phyloP scores from a whole-genome alignment of 495 filamentous ascomycete species.

The Lepidopterella palustris region DNA sequence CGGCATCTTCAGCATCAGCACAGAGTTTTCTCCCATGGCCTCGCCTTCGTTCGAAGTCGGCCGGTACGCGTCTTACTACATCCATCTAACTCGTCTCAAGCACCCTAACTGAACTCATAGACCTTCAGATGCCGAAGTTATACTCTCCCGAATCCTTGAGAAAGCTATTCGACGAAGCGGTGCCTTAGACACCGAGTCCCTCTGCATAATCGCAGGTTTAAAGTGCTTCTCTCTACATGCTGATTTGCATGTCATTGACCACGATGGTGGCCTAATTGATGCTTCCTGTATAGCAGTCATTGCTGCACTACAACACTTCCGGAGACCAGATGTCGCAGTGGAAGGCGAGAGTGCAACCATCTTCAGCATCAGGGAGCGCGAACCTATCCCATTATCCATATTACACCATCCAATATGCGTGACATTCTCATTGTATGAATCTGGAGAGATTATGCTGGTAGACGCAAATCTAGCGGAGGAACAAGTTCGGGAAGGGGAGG shows the following conservation, averaged over 20 bases:
- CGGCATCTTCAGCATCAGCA: slow-evolving; percentile 83
- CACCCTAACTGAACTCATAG: slow-evolving; percentile 24
- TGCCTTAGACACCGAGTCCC: slow-evolving; percentile 88
- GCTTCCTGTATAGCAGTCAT: slow-evolving; percentile 79
- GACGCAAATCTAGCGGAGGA: slow-evolving; percentile 82
- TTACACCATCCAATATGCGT: slow-evolving; percentile 85
- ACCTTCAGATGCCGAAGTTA: slow-evolving; percentile 50
- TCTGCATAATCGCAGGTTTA: slow-evolving; percentile 83
- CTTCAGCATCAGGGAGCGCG: slow-evolving; percentile 74
- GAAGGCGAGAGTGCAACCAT: slow-evolving; percentile 75
- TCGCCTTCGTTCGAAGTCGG: slow-evolving; percentile 85
- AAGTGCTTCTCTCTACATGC: slow-evolving; percentile 88
- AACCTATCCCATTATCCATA: slow-evolving; percentile 81
- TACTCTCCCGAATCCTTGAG: slow-evolving; percentile 82
- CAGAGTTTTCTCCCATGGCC: slow-evolving; percentile 88
- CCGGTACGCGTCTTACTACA: slow-evolving; percentile 45
- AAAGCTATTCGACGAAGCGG: slow-evolving; percentile 85
- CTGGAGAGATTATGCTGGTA: slow-evolving; percentile 53
- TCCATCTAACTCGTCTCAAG: slow-evolving; percentile 4
- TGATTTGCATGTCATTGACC: slow-evolving; percentile 81
- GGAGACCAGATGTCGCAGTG: slow-evolving; percentile 78
- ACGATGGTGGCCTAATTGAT: slow-evolving; percentile 84
- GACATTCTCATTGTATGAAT: slow-evolving; percentile 74
- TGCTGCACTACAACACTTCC: slow-evolving; percentile 80
- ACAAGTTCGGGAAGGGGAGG: slow-evolving; percentile 73